Base-by-base conservation (phyloP, 805 yeast species). In the Spathaspora sp. region DNA sequence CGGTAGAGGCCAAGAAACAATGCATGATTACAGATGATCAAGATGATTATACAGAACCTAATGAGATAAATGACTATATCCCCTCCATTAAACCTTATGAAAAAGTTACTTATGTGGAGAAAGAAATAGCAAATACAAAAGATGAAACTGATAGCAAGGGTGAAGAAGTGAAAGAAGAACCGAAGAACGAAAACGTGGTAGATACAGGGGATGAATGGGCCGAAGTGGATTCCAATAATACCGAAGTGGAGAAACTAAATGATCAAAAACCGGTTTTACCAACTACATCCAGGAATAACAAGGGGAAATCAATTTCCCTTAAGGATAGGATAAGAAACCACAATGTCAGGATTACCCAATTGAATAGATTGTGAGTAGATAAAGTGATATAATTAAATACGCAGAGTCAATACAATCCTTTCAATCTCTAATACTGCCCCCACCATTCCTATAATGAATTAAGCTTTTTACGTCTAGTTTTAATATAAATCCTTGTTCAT, bases 11-110 rank as follows among this genome's bases (percentile, higher is more conserved):
- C 18, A 51, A 49, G 38, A 60, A 58, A 46, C 46, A 48, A 31
- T 60, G 63, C 46, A 61, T 61, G 65, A 17, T 57, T 12, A 59
- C 63, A 40, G 55, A 59, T 1, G 65, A 61, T 46, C 65, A 61
- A 48, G 61, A 61, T 49, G 55, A 57, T 46, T 60, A 59, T 47
- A 42, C 55, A 16, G 57, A 54, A 38, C 64, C 65, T 1, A 42
- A 39, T 35, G 16, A 8, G 2, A 47, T 48, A 2, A 26, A 43
- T 42, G 62, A 59, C 10, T 59, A 45, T 49, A 49, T 57, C 16
- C 57, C 62, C 11, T 35, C 52, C 3, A 46, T 59, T 9, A 57
- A 39, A 51, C 63, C 61, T 5, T 52, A 52, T 47, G 49, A 47
- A 16, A 48, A 58, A 8, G 56, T 57, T 16, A 56, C 55, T 23